Base-by-base conservation (phyloP, 169 alveolate genomes). In the Plasmodium adleri region DNA sequence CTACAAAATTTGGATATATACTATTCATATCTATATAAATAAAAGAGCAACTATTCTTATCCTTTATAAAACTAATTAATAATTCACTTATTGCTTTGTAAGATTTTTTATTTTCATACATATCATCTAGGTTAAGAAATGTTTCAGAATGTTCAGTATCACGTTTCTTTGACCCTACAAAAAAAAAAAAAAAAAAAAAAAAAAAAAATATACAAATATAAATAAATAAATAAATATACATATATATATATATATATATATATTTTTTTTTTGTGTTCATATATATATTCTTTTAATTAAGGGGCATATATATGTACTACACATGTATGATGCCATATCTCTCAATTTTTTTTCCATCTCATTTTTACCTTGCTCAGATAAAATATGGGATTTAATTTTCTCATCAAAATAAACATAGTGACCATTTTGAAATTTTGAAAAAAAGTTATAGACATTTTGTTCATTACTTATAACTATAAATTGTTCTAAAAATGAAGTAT, bases 381-480 rank as follows among this genome's bases (percentile, higher is more conserved):
- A 13, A 1, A 43, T n/a, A 8, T 17, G 58, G 1, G 70, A 24
- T 70, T 32, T 7, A 9, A 12, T 63, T 54, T 17, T 62, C 56
- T 52, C 68, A 62, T 60, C 22, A 50, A 39, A 39, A 39, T 39
- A 39, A 62, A 83, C 60, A 67, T 49, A 56, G 32, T 17, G 22
- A n/a, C 92, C 92, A 26, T 22, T 1, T 56, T 73, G 56, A 54
- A 71, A 86, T 50, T 67, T 86, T 9, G 92, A 71, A 49, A 86
- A 72, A 47, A 86, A 86, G 66, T 72, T 28, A 56, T 10, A 72
- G 24, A 86, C n/a, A 12, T 13, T 47, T 15, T 17, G 4, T 67
- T 86, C 92, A 22, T 39, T 66, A 60, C 85, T 86, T 26, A 86
- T 86, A 7, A 86, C 75, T 60, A 86, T 15, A 50, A 86, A 86